Evolutionary conservation across 768 basidiomycete species (phyloP).

Genomic region (Trametes cingulata): DNA sequence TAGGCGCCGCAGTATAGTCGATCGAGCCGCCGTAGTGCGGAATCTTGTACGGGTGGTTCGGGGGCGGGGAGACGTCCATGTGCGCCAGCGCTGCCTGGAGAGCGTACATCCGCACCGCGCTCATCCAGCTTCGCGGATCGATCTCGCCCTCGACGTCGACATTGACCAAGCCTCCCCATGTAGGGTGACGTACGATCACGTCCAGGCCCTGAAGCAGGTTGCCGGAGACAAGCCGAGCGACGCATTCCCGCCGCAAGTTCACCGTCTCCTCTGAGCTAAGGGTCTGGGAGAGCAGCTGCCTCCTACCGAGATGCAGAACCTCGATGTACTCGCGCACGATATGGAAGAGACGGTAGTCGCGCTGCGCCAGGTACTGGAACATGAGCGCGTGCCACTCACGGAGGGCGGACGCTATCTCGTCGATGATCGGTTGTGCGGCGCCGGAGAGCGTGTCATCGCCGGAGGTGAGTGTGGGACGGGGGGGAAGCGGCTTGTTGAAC

Average conservation of each 20-base stretch:
- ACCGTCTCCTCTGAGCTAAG: conserved; percentile 85
- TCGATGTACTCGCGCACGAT: conserved; percentile 88
- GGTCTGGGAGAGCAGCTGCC: conserved; percentile 86
- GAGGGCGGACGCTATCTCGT: conserved; percentile 95
- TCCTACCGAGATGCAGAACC: conserved; percentile 85
- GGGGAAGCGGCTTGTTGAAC: conserved; percentile 73
- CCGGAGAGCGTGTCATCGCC: conserved; percentile 93
- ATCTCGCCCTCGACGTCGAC: conserved; percentile 87
- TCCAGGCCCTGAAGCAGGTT: conserved; percentile 93
- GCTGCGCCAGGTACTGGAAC: conserved; percentile 85
- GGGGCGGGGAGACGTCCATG: conserved; percentile 49
- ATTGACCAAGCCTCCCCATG: conserved; percentile 84
- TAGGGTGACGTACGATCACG: conserved; percentile 94
- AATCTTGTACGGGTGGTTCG: conserved; percentile 36
- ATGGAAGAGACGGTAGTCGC: conserved; percentile 89
- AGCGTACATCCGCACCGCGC: conserved; percentile 87
- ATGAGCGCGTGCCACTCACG: conserved; percentile 95
- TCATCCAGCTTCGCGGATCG: conserved; percentile 83
- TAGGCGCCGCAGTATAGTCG: conserved; percentile 52
- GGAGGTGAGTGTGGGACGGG: conserved; percentile 91
- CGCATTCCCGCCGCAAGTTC: conserved; percentile 81
- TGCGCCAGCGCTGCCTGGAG: conserved; percentile 86
- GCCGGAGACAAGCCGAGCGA: conserved; percentile 81
- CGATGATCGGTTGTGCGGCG: conserved; percentile 82
- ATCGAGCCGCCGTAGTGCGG: conserved; percentile 40